Percentiles rank a stretch among this genome's conserved stretches.
These are phyloP conservation scores for Sodiomyces alkalinus DNA, from an alignment of 2,329 filamentous ascomycete species.

Conservation along the genomic window DNA sequence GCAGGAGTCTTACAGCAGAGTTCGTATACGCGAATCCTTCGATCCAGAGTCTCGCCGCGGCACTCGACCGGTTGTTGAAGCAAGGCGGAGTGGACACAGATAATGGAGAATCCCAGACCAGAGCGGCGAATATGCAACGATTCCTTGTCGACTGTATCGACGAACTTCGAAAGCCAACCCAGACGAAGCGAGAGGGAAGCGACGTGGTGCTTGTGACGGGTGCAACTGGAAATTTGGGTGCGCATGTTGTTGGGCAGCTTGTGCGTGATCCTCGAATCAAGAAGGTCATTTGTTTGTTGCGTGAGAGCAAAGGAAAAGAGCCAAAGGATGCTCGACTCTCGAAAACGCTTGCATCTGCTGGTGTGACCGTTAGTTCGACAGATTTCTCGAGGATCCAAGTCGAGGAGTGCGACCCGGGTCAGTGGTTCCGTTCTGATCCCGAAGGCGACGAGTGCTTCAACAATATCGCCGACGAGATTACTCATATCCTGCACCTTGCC, in stretches of 20 bases:
- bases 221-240: constrained; percentile 9
- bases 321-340: constrained; percentile 2
- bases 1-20: constrained; percentile 6
- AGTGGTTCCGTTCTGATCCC: neutral
- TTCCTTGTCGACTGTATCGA: neutral
- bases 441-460: neutral
- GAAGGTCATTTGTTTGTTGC: constrained; percentile 9
- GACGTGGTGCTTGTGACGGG: constrained; percentile 10
- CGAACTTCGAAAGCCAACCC: too few species aligned
- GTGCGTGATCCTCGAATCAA: constrained; percentile 2
- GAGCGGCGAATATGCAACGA: too few species aligned
- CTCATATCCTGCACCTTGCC: constrained; percentile 9
- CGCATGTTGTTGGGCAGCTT: constrained; percentile 7
- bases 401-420: neutral
- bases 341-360: neutral
- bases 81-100: neutral
- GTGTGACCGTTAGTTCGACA: neutral
- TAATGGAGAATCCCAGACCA: too few species aligned
- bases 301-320: constrained; percentile 3
- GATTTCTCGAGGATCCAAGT: neutral
- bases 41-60: neutral
- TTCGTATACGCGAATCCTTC: constrained; percentile 8
- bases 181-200: constrained; percentile 1
- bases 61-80: neutral
- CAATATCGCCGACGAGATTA: neutral